Percentiles rank a stretch among this genome's conserved stretches.
Evolutionary conservation across 345 rosid genomes (phyloP).

Genomic region (Citrus trifoliata): DNA sequence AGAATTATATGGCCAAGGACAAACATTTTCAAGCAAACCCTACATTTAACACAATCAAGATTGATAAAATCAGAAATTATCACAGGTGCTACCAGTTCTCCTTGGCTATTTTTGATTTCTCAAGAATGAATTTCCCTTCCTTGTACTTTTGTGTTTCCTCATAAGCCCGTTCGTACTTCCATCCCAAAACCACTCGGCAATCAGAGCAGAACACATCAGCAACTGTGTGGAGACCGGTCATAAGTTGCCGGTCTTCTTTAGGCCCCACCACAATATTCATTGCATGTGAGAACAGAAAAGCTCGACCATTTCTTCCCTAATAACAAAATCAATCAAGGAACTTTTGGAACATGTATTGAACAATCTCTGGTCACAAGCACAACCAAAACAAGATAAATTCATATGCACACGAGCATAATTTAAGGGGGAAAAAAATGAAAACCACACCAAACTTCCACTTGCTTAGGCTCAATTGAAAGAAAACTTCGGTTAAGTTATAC

Average conservation of each 20-base stretch:
- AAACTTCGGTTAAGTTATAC: not conserved
- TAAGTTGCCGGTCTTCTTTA: constrained; percentile 37
- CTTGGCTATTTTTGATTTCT: constrained; percentile 34
- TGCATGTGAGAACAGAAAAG: constrained; percentile 38
- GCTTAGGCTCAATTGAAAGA: not conserved
- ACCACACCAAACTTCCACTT: not conserved
- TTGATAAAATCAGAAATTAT: constrained; percentile 1
- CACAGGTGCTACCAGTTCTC: constrained; percentile 30
- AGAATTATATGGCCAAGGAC: not conserved
- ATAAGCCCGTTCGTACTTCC: constrained; percentile 43
- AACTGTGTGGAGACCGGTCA: constrained; percentile 42
- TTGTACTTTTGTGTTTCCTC: constrained; percentile 41
- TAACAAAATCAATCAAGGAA: constrained; percentile 4
- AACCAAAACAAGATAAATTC: not conserved
- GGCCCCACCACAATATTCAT: constrained; percentile 35
- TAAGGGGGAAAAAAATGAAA: no score
- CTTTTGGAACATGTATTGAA: not conserved
- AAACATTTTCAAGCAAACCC: not conserved
- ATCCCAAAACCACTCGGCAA: constrained; percentile 35
- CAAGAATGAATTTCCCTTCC: constrained; percentile 44
- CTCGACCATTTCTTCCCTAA: constrained; percentile 40
- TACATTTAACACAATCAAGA: constrained; percentile 8
- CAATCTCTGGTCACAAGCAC: not conserved
- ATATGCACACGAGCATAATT: not conserved
- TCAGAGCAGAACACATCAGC: constrained; percentile 35